Evolutionary conservation across 2,329 filamentous ascomycete species (phyloP).

Genomic region (Venturia pyrina): DNA sequence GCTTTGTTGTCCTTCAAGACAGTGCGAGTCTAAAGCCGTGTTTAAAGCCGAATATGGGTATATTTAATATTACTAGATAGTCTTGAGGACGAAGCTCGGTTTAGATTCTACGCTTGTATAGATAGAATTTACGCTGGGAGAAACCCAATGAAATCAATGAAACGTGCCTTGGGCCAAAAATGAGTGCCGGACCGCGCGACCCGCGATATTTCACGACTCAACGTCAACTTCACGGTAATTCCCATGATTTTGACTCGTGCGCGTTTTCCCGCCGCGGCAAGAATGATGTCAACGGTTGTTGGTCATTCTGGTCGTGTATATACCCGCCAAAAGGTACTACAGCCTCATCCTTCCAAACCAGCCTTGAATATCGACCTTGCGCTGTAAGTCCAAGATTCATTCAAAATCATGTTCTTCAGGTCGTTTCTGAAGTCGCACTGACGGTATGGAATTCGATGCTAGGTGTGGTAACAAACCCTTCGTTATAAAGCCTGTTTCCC

Average conservation of each 20-base stretch:
- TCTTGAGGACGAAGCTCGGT: too few species aligned
- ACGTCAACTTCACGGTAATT: not conserved
- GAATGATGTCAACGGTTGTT: conserved; percentile 15
- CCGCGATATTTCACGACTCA: too few species aligned
- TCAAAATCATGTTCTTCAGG: conserved; percentile 13
- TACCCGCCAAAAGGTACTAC: conserved; percentile 23
- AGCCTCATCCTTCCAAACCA: conserved; percentile 20
- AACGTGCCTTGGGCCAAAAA: too few species aligned
- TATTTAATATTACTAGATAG: too few species aligned
- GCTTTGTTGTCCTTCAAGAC: too few species aligned
- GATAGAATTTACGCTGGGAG: too few species aligned
- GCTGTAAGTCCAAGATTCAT: conserved; percentile 22
- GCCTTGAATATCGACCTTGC: conserved; percentile 25
- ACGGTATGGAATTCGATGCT: conserved; percentile 13
- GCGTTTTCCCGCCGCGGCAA: conserved; percentile 17
- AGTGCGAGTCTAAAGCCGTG: too few species aligned
- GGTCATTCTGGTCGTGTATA: conserved; percentile 28
- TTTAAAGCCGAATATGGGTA: too few species aligned
- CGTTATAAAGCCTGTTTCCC: conserved; percentile 25
- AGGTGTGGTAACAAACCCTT: conserved; percentile 24
- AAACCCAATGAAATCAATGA: too few species aligned
- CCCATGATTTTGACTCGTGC: conserved; percentile 18
- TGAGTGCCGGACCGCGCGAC: too few species aligned
- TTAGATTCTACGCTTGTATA: too few species aligned
- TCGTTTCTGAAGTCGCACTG: conserved; percentile 8